Evolutionary conservation across 139 green algal species (phyloP), one percentile per base, ranked within the genome.

Genomic region (Chlamydomonas incerta): DNA sequence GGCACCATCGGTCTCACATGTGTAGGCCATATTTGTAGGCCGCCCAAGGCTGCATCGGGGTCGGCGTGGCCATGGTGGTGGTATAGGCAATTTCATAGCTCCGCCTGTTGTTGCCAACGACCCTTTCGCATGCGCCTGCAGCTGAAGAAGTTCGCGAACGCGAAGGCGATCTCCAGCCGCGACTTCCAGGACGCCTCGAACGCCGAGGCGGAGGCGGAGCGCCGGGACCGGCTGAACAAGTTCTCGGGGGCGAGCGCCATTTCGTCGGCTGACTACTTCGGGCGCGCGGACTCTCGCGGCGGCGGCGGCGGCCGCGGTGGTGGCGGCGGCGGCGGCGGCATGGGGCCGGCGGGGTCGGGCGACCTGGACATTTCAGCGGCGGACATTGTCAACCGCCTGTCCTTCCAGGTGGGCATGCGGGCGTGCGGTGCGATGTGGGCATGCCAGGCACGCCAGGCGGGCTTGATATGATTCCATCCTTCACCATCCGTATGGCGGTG

Each of bases 101-200:
- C 55, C 55, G 17, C 55, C 55, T 60, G 55, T 10, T 60, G 18
- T 20, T n/a, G n/a, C n/a, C n/a, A n/a, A n/a, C n/a, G n/a, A n/a
- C n/a, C n/a, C n/a, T n/a, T 15, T n/a, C 2, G 60, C 24, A 23
- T 31, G 17, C 15, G 6, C 69, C 46, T 11, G 50, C 94, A 95
- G 65, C 94, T 95, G 65, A 87, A 95, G 67, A 93, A 95, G 66
- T 98, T 98, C 87, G 92, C 88, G 47, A 95, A 94, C 41, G 96
- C 96, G 82, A 99, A 99, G 93, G 93, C 95, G 67, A 98, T 99
- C 67, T 98, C 95, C 18, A 95, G 90, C 65, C 88, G 90, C 29
- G 88, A 95, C 60, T 95, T 94, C 69, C 90, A 95, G 85, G 52
- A 72, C 8, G 55, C 55, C n/a, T 50, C 70, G 37, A 46, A 74